Conservation (phyloP, 2,329 filamentous ascomycete species). For the Cladobotryum mycophilum region DNA sequence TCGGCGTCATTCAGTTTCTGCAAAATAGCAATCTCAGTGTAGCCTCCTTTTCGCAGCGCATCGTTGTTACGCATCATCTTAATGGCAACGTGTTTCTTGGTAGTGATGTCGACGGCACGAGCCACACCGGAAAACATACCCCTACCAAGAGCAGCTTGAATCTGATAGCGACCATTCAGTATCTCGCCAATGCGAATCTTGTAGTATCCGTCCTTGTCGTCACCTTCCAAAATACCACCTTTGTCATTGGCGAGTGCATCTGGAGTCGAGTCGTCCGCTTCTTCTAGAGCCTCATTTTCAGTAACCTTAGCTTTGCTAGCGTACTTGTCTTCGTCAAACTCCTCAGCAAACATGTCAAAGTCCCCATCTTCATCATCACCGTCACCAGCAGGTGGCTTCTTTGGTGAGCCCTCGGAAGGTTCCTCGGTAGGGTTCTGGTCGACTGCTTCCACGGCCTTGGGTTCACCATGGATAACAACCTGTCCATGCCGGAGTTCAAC, state of each 20-base stretch:
- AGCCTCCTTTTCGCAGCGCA: constrained; percentile 81
- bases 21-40: constrained; percentile 90
- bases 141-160: constrained; percentile 80
- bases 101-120: constrained; percentile 71
- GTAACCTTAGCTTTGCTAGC: constrained; percentile 41
- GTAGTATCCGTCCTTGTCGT: constrained; percentile 94
- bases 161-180: constrained; percentile 80
- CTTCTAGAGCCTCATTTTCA: constrained; percentile 26
- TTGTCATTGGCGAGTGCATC: constrained; percentile 56
- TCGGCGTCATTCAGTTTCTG: constrained; percentile 82
- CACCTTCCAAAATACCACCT: constrained; percentile 80
- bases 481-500: constrained; percentile 59
- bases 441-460: constrained; percentile 15
- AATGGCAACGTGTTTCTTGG: constrained; percentile 76
- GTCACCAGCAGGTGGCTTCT: constrained; percentile 24
- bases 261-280: constrained; percentile 40
- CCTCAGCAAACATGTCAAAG: constrained; percentile 86
- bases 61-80: constrained; percentile 98
- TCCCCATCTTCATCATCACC: constrained; percentile 64
- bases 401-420: constrained; percentile 17
- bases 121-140: constrained; percentile 98
- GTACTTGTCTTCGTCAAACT: constrained; percentile 63
- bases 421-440: constrained; percentile 25
- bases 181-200: constrained; percentile 89
- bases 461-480: constrained; percentile 43